Evolutionary conservation across 2,329 filamentous ascomycete species (phyloP).

Genomic region (Aspergillus ruber): DNA sequence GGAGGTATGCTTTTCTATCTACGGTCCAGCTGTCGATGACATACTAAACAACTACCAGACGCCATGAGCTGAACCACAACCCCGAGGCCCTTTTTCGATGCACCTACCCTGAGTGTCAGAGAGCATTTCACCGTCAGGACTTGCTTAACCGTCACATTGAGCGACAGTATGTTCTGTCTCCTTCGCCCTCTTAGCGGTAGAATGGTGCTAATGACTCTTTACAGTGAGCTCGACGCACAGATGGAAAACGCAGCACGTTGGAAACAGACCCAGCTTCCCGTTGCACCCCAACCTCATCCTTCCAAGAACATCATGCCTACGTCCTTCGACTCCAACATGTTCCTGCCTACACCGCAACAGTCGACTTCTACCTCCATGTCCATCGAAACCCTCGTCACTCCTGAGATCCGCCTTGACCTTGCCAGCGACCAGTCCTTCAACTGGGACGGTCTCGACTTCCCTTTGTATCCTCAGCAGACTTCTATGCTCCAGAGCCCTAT

Average conservation of each 20-base stretch:
- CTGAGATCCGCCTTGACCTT: slow-evolving; percentile 28
- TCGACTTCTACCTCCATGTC: slow-evolving; percentile 30
- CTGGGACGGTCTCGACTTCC: slow-evolving; percentile 32
- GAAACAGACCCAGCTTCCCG: slow-evolving; percentile 18
- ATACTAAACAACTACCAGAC: slow-evolving; percentile 20
- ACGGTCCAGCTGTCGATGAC: neutral
- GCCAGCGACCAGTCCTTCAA: slow-evolving; percentile 23
- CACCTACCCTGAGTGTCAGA: slow-evolving; percentile 38
- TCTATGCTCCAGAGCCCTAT: slow-evolving; percentile 26
- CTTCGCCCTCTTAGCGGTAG: neutral
- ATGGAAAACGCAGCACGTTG: slow-evolving; percentile 21
- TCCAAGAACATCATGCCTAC: slow-evolving; percentile 15
- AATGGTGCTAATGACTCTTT: slow-evolving; percentile 5
- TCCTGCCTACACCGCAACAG: slow-evolving; percentile 21
- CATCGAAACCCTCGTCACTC: slow-evolving; percentile 30
- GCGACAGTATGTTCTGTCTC: slow-evolving; percentile 38
- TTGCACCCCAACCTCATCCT: slow-evolving; percentile 14
- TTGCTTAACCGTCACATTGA: slow-evolving; percentile 44
- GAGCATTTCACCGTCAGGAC: slow-evolving; percentile 44
- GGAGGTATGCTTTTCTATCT: slow-evolving; percentile 22
- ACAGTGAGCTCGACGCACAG: slow-evolving; percentile 32
- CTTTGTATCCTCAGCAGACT: slow-evolving; percentile 22
- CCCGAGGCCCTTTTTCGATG: slow-evolving; percentile 42
- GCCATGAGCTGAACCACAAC: slow-evolving; percentile 47
- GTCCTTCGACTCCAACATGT: slow-evolving; percentile 15